phyloP scores from a whole-genome alignment of 139 green algal species.

The Chloropicon primus region DNA sequence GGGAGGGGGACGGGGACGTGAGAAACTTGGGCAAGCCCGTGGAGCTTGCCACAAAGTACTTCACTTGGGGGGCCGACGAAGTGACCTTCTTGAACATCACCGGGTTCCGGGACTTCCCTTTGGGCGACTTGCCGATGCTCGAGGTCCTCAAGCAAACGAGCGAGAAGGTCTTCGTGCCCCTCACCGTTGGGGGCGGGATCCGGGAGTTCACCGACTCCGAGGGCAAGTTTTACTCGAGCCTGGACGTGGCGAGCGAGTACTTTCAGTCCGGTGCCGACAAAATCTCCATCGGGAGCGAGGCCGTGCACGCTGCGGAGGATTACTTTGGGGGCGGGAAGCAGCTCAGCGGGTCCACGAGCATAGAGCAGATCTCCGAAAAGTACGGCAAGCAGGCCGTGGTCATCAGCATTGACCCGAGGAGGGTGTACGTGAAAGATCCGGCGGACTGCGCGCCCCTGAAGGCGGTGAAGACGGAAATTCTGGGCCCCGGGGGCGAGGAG shows the following conservation, averaged over 20 bases:
- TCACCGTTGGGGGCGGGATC: slow-evolving; percentile 96
- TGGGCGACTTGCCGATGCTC: slow-evolving; percentile 92
- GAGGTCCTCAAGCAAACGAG: slow-evolving; percentile 65
- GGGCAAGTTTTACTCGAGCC: slow-evolving; percentile 56
- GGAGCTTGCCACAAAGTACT: slow-evolving; percentile 72
- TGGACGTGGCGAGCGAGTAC: slow-evolving; percentile 93
- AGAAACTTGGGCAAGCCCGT: slow-evolving; percentile 82
- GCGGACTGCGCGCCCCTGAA: slow-evolving; percentile 30
- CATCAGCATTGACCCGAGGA: slow-evolving; percentile 81
- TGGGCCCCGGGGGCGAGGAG: slow-evolving; percentile 84
- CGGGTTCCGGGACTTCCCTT: slow-evolving; percentile 80
- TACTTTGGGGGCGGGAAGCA: slow-evolving; percentile 32
- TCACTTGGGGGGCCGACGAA: slow-evolving; percentile 89
- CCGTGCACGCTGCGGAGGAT: slow-evolving; percentile 53
- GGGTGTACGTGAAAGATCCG: slow-evolving; percentile 69
- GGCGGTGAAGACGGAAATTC: slow-evolving; percentile 31
- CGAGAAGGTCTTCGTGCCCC: slow-evolving; percentile 92
- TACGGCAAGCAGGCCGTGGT: slow-evolving; percentile 69
- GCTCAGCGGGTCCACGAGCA: slow-evolving; percentile 44
- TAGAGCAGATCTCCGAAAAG: slow-evolving; percentile 91
- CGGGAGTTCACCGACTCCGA: slow-evolving; percentile 70
- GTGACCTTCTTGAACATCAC: slow-evolving; percentile 99
- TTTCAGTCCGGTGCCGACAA: slow-evolving; percentile 92
- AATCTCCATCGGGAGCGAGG: slow-evolving; percentile 92
- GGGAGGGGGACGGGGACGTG: slow-evolving; percentile 41